Conservation (phyloP, 2,329 filamentous ascomycete species). For the Colletotrichum sp. region DNA sequence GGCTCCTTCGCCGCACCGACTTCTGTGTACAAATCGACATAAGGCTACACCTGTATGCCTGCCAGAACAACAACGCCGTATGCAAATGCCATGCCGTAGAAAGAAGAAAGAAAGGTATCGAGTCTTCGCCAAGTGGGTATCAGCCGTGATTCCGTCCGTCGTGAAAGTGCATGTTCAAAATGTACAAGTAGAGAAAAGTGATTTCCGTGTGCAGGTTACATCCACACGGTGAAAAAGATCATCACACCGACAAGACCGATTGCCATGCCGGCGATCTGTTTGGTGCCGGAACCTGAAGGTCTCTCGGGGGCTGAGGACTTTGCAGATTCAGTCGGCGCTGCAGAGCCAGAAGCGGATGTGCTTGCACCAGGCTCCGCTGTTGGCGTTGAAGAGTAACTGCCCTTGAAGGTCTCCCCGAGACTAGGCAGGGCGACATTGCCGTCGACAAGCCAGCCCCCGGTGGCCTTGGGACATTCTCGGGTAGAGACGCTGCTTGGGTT, state of each 20-base stretch:
- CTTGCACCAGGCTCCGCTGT: conserved; percentile 9
- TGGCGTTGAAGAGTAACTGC: conserved; percentile 24
- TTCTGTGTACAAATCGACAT: not conserved
- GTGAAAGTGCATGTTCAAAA: not conserved
- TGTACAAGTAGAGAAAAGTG: conserved; percentile 9
- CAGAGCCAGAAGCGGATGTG: conserved; percentile 16
- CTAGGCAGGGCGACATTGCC: conserved; percentile 74
- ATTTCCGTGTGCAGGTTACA: conserved; percentile 34
- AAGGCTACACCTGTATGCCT: not conserved
- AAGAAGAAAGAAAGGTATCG: not conserved
- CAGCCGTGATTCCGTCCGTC: conserved; percentile 3
- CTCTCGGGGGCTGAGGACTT: conserved; percentile 29
- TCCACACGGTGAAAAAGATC: conserved; percentile 56
- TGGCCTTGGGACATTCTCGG: conserved; percentile 74
- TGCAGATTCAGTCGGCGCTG: conserved; percentile 34
- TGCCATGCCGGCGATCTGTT: conserved; percentile 55
- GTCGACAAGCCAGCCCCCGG: conserved; percentile 74
- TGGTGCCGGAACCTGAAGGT: conserved; percentile 45
- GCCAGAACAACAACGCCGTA: conserved; percentile 2
- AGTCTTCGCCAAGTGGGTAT: conserved; percentile 11
- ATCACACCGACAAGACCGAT: conserved; percentile 55
- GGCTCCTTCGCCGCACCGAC: not conserved
- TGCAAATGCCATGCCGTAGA: not conserved
- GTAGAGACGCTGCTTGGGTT: conserved; percentile 64
- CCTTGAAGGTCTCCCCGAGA: conserved; percentile 59